Percentiles rank a stretch among this genome's conserved stretches.
Evolutionary conservation across 352 stramenopile genomes (phyloP).

Genomic region (Phytophthora kernoviae): DNA sequence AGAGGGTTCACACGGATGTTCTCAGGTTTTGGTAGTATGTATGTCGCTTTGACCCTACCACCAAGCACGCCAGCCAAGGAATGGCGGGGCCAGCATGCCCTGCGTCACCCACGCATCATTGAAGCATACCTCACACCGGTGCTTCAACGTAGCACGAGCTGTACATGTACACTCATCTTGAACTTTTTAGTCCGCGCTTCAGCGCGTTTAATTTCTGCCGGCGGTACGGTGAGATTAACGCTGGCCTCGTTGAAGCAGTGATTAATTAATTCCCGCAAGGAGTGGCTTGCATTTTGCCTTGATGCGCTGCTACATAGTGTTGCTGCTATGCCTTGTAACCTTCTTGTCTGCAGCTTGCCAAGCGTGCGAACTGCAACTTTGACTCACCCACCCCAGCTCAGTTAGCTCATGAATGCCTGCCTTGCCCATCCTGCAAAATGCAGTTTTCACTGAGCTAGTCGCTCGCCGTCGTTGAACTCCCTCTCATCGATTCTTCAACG

Average conservation of each 20-base stretch:
- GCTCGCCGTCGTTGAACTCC: slow-evolving; percentile 13
- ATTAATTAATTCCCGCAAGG: not conserved
- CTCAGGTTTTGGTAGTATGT: slow-evolving; percentile 34
- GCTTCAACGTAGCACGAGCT: slow-evolving; percentile 27
- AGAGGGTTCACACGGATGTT: slow-evolving; percentile 23
- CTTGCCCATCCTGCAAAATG: not conserved
- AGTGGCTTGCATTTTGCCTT: not conserved
- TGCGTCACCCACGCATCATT: slow-evolving; percentile 28
- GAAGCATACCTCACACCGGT: slow-evolving; percentile 16
- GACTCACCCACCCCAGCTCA: not conserved
- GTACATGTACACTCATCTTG: not conserved
- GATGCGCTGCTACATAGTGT: no score
- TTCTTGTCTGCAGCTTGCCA: no score
- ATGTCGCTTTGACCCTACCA: slow-evolving; percentile 5
- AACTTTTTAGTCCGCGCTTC: slow-evolving; percentile 12
- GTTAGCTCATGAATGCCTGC: not conserved
- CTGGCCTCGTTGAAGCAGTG: not conserved
- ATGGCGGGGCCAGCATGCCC: slow-evolving; percentile 10
- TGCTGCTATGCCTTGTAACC: no score
- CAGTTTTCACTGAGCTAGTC: slow-evolving; percentile 1
- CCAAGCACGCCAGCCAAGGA: not conserved
- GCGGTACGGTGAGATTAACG: not conserved
- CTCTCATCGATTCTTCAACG: slow-evolving; percentile 21
- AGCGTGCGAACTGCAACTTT: not conserved
- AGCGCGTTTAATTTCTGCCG: slow-evolving; percentile 11